Conservation (phyloP, 148 eudicot genomes). For the Polygonum aviculare region DNA sequence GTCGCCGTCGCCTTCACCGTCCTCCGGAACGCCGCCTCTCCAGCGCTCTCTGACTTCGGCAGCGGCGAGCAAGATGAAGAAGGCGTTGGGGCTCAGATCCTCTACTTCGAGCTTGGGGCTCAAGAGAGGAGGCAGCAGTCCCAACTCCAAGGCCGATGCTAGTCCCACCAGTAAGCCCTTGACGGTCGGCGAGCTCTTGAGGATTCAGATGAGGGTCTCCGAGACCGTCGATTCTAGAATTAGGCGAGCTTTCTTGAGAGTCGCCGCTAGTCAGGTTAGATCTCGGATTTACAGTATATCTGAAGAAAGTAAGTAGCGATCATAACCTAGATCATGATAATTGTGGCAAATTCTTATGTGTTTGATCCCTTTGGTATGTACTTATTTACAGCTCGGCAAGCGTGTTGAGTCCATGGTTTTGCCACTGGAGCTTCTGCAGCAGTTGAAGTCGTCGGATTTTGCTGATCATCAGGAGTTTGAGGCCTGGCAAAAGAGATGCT, state of each 20-base stretch:
- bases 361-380: background rate
- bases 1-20: constrained; percentile 13
- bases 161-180: constrained; percentile 30
- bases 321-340: background rate
- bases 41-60: constrained; percentile 62
- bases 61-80: constrained; percentile 86
- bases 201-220: constrained; percentile 76
- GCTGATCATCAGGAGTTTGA: constrained; percentile 73
- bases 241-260: constrained; percentile 70
- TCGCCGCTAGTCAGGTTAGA: constrained; percentile 82
- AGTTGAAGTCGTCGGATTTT: constrained; percentile 84
- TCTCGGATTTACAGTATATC: background rate
- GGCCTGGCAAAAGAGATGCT: constrained; percentile 78
- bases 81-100: constrained; percentile 80
- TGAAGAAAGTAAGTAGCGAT: too few species aligned
- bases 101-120: constrained; percentile 32
- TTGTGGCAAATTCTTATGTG: background rate
- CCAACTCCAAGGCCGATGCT: constrained; percentile 16
- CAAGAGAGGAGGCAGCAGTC: constrained; percentile 28
- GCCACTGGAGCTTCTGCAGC: constrained; percentile 89
- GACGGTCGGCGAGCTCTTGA: constrained; percentile 86
- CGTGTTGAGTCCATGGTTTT: constrained; percentile 74
- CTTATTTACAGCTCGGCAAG: constrained; percentile 58
- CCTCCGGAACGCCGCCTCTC: constrained; percentile 23
- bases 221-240: constrained; percentile 71